A percentile compares a stretch with the other conserved stretches of the same genome.
Conservation (phyloP, 2,329 filamentous ascomycete genomes). For the Hypoxylon sp. region DNA sequence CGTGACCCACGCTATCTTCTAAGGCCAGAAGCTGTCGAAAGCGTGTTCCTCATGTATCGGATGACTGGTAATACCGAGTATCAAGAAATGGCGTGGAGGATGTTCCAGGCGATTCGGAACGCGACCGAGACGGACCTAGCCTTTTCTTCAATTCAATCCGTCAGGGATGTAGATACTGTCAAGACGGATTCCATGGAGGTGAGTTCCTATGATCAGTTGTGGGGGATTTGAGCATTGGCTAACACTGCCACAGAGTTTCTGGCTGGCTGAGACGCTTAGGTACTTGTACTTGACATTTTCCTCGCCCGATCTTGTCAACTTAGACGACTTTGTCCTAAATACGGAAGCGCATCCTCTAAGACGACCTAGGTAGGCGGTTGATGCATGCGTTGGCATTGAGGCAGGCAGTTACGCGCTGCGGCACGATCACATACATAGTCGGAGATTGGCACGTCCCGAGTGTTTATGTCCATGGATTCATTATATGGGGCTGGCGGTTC, state of each 20-base stretch:
- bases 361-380: constrained; percentile 35
- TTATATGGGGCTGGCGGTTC: constrained; percentile 1
- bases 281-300: constrained; percentile 81
- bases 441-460: background rate
- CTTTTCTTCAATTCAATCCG: constrained; percentile 62
- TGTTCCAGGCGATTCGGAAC: constrained; percentile 62
- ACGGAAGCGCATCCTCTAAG: constrained; percentile 64
- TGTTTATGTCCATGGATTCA: background rate
- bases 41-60: constrained; percentile 66
- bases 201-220: constrained; percentile 16
- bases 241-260: constrained; percentile 71
- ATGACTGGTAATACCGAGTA: constrained; percentile 62
- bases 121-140: constrained; percentile 62
- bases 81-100: constrained; percentile 65
- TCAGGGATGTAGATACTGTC: constrained; percentile 62
- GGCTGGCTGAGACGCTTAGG: constrained; percentile 79
- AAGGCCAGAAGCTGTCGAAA: constrained; percentile 65
- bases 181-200: constrained; percentile 50
- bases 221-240: constrained; percentile 51
- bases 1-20: constrained; percentile 64
- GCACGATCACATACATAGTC: background rate
- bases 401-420: background rate
- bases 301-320: constrained; percentile 70
- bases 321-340: constrained; percentile 76
- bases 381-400: background rate